Base-by-base conservation (phyloP, 2,329 filamentous ascomycete genomes). In the Xylariaceae sp. region DNA sequence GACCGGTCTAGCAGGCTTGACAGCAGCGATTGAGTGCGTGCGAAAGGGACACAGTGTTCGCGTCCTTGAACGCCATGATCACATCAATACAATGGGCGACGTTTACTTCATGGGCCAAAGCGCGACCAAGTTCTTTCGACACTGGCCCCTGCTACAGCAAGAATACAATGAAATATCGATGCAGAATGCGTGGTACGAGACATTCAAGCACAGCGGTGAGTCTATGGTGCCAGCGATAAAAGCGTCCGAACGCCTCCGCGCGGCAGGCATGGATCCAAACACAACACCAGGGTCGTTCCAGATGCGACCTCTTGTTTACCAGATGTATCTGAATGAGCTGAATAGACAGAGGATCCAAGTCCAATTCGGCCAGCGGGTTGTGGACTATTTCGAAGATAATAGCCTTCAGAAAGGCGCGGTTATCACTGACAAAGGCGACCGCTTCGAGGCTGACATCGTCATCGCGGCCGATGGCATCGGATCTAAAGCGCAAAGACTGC, bases 71-170 rank as follows among this genome's bases (percentile, higher is more conserved):
- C 68, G 73, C 18, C 74, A 75, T 49, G 60, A 66, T 12, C 66
- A 69, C 41, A 77, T 78, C 62, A 79, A 77, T 63, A 77, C 75
- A 11, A 15, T 46, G 76, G 78, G 78, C 46, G 78, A 82, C 63
- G 81, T 80, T 75, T 80, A 78, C 65, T 80, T 80, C 61, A 81
- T 82, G 74, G 76, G 77, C 10, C 69, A 81, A 18, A 77, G 74
- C 42, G 77, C 77, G 18, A 80, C 75, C 40, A 71, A 69, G 35
- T 79, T 79, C 65, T 72, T 80, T 61, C 75, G 74, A 61, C 75
- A 79, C 52, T 80, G 76, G 76, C 75, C 76, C 10, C 74, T 78
- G 46, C 68, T 82, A 60, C 66, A 68, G 38, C 64, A 69, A 44
- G 75, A 80, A 55, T 80, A 76, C 62, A 70, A 75, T 47, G 57